Conservation (phyloP, 495 filamentous ascomycete species). For the Stereocaulon alpinum region DNA sequence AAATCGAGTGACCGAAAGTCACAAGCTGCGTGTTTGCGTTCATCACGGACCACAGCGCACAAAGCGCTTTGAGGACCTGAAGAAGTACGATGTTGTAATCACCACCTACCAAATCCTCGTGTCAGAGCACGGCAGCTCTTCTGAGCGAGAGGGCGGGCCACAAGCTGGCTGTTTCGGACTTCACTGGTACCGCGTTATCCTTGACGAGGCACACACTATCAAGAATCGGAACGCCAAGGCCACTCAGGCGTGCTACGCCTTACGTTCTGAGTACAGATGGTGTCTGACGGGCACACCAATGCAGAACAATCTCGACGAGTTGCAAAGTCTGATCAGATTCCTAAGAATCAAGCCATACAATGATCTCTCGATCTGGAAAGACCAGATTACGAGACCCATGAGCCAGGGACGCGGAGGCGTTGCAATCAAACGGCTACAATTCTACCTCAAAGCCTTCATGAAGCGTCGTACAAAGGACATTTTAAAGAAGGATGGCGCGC, state of each 20-base stretch:
- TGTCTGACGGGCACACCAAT: constrained; percentile 92
- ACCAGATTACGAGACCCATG: constrained; percentile 76
- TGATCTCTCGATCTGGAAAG: constrained; percentile 72
- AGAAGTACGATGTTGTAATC: constrained; percentile 88
- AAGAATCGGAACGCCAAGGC: constrained; percentile 96
- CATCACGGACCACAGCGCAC: constrained; percentile 83
- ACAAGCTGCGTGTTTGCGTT: constrained; percentile 66
- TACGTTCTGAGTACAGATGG: constrained; percentile 81
- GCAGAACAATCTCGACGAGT: constrained; percentile 96
- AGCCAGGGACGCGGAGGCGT: constrained; percentile 75
- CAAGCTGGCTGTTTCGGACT: constrained; percentile 81
- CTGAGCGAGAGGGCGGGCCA: constrained; percentile 39
- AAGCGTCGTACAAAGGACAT: constrained; percentile 94
- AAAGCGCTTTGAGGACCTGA: constrained; percentile 62
- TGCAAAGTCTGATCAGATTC: constrained; percentile 88
- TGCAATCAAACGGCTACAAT: constrained; percentile 78
- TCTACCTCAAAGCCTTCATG: constrained; percentile 86
- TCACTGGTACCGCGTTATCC: constrained; percentile 88
- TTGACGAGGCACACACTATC: constrained; percentile 96
- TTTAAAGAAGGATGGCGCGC: constrained; percentile 67
- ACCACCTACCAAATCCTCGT: constrained; percentile 93
- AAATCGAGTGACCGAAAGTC: constrained; percentile 56
- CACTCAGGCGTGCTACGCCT: constrained; percentile 73
- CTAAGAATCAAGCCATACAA: constrained; percentile 85
- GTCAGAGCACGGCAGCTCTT: constrained; percentile 68